Evolutionary conservation across 2,329 filamentous ascomycete genomes (phyloP).

Genomic region (Waltergamsia citrina): DNA sequence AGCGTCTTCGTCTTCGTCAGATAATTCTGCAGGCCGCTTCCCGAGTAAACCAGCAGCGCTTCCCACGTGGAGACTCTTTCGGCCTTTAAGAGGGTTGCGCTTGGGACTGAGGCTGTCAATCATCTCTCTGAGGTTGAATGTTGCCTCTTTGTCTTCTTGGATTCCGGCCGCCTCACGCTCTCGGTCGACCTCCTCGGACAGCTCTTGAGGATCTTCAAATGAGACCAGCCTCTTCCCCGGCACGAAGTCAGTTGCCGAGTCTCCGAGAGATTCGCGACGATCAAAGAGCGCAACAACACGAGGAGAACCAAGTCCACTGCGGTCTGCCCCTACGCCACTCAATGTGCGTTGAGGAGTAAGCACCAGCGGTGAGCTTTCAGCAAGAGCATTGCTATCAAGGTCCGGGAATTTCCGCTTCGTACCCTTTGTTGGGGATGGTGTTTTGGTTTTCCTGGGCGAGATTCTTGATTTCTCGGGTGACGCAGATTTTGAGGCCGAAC

Average conservation of each 20-base stretch:
- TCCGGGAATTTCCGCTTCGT: neutral
- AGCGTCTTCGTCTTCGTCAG: slow-evolving; percentile 48
- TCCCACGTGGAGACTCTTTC: slow-evolving; percentile 70
- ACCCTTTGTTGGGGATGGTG: slow-evolving; percentile 11
- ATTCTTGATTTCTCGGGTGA: slow-evolving; percentile 2
- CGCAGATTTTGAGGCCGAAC: slow-evolving; percentile 1
- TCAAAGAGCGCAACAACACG: slow-evolving; percentile 63
- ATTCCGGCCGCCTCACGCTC: slow-evolving; percentile 35
- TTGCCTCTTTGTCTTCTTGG: slow-evolving; percentile 49
- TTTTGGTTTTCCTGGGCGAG: neutral
- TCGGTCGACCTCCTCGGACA: slow-evolving; percentile 54
- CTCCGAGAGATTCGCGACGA: slow-evolving; percentile 60
- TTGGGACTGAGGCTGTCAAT: slow-evolving; percentile 71
- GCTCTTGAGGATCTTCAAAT: slow-evolving; percentile 55
- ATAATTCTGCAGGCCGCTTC: slow-evolving; percentile 62
- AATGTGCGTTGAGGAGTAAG: slow-evolving; percentile 46
- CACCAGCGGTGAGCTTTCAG: slow-evolving; percentile 38
- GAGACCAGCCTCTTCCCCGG: slow-evolving; percentile 42
- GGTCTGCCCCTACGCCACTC: slow-evolving; percentile 62
- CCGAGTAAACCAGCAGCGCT: slow-evolving; percentile 65
- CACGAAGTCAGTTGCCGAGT: slow-evolving; percentile 54
- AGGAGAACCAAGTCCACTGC: slow-evolving; percentile 65
- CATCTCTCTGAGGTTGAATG: slow-evolving; percentile 63
- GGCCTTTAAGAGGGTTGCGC: slow-evolving; percentile 54
- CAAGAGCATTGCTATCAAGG: neutral